phyloP scores from a whole-genome alignment of 129 eudicot species.

The Pulicaria dysenterica region DNA sequence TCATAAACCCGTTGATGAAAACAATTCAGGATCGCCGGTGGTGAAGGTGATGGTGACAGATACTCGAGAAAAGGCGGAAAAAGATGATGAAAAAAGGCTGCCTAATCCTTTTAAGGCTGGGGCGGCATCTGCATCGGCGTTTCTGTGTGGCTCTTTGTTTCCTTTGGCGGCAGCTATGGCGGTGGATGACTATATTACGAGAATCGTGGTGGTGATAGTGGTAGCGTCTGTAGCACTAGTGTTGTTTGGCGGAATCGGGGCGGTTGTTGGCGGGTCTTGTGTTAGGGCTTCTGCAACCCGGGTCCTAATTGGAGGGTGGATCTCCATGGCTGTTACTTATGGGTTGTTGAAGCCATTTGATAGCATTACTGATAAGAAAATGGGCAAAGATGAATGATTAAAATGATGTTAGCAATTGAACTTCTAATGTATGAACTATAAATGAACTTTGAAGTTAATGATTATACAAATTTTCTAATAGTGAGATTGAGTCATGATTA shows the following conservation, averaged over 20 bases:
- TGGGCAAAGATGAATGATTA: conserved; percentile 19
- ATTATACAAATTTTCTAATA: background rate
- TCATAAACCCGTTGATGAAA: background rate
- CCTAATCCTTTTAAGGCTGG: conserved; percentile 72
- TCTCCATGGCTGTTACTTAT: conserved; percentile 67
- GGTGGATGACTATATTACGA: conserved; percentile 26
- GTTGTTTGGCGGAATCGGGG: conserved; percentile 63
- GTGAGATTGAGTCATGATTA: no score
- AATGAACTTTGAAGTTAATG: background rate
- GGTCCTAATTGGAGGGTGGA: conserved; percentile 72
- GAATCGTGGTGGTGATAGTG: conserved; percentile 45
- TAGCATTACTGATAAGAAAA: conserved; percentile 33
- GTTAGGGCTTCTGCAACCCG: conserved; percentile 50
- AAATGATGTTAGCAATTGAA: background rate
- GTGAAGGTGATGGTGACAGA: conserved; percentile 34
- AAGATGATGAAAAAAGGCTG: conserved; percentile 25
- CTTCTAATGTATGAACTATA: background rate
- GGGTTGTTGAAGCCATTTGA: conserved; percentile 62
- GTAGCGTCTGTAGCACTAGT: conserved; percentile 52
- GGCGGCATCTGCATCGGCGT: conserved; percentile 57
- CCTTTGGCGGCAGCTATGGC: conserved; percentile 51
- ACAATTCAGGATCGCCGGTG: conserved; percentile 35
- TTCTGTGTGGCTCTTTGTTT: conserved; percentile 62
- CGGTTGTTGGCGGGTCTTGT: conserved; percentile 54
- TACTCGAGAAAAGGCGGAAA: conserved; percentile 15